Conservation (phyloP, 371 early-diverging fungal species). For the Blyttiomyces sp. region DNA sequence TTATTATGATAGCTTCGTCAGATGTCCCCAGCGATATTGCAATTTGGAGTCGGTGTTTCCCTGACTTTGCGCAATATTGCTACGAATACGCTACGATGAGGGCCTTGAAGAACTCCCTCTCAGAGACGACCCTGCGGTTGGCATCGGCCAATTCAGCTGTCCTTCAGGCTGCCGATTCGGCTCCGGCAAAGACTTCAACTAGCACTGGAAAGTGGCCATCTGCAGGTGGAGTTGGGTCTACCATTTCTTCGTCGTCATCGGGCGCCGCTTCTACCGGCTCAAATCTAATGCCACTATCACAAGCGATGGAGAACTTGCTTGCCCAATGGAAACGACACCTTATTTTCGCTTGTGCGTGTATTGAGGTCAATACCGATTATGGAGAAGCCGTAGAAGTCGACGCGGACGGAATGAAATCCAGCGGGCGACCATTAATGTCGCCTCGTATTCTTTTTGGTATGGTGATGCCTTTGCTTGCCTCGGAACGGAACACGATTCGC, state of each 20-base stretch:
- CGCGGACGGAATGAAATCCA: neutral
- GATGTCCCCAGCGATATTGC: constrained; percentile 24
- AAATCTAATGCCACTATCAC: neutral
- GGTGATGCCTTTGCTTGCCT: constrained; percentile 59
- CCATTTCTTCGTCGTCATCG: constrained; percentile 45
- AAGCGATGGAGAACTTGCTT: constrained; percentile 47
- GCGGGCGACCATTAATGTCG: neutral
- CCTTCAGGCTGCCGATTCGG: constrained; percentile 50
- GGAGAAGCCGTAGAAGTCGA: too few species aligned
- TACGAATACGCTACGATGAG: neutral
- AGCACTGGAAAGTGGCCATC: constrained; percentile 24
- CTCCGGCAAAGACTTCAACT: constrained; percentile 28
- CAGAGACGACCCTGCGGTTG: too few species aligned
- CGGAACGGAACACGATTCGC: constrained; percentile 70
- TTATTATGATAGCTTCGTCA: constrained; percentile 28
- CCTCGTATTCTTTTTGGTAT: constrained; percentile 18
- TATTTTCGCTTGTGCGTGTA: constrained; percentile 47
- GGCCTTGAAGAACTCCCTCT: neutral
- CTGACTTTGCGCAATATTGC: constrained; percentile 49
- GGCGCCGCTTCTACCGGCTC: constrained; percentile 8
- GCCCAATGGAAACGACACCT: constrained; percentile 79
- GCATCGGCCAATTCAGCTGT: constrained; percentile 24
- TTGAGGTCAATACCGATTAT: constrained; percentile 23
- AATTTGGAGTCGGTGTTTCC: constrained; percentile 56
- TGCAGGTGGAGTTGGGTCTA: too few species aligned